Percentiles rank a stretch among this genome's conserved stretches.
phyloP scores from a whole-genome alignment of 176 grass and related monocot genomes.

The Tuctoria greenei region DNA sequence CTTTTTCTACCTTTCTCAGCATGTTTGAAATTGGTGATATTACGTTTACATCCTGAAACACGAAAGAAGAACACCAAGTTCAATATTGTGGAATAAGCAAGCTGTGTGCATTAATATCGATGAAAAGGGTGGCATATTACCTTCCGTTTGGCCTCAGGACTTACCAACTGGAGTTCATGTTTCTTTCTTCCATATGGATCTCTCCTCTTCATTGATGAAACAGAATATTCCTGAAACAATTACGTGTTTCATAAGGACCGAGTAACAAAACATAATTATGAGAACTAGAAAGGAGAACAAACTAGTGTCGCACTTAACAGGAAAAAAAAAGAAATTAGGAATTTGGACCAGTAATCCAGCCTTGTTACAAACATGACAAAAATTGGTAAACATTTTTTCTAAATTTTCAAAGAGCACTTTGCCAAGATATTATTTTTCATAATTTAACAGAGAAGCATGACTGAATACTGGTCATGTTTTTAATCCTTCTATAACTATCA shows the following conservation, averaged over 20 bases:
- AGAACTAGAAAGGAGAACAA: conserved; percentile 30
- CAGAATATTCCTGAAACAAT: conserved; percentile 61
- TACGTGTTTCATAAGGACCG: conserved; percentile 20
- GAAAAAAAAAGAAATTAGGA: background rate
- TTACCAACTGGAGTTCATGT: conserved; percentile 55
- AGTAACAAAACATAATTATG: conserved; percentile 12
- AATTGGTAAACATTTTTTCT: conserved; percentile 19
- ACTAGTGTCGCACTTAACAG: conserved; percentile 20
- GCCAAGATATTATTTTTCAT: background rate
- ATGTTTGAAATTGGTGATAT: conserved; percentile 73
- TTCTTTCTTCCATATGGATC: conserved; percentile 72
- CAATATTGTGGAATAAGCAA: conserved; percentile 16
- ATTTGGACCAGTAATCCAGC: conserved; percentile 25
- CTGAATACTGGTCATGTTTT: background rate
- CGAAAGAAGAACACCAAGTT: conserved; percentile 35
- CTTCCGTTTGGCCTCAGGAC: conserved; percentile 80
- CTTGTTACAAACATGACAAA: conserved; percentile 19
- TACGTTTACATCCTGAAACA: conserved; percentile 69
- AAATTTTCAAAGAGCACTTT: conserved; percentile 3
- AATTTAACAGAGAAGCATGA: background rate
- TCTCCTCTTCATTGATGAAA: conserved; percentile 75
- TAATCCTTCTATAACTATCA: background rate
- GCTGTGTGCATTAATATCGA: background rate
- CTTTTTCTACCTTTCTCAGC: conserved; percentile 77
- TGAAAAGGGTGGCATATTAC: conserved; percentile 42